Conservation (phyloP, 208 protist genomes). For the Trypanosoma mega region DNA sequence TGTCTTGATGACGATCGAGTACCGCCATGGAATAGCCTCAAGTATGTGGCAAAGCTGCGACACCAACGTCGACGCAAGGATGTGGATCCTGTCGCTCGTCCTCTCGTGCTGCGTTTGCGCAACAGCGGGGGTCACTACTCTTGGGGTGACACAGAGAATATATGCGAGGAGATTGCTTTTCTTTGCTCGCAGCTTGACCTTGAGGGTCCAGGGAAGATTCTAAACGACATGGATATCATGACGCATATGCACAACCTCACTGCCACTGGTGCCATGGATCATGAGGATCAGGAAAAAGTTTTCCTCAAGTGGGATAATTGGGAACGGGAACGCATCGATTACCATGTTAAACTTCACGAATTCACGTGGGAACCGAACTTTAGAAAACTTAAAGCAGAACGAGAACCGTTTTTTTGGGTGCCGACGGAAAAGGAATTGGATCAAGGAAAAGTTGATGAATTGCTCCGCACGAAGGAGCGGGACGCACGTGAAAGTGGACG, state of each 20-base stretch:
- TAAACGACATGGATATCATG: conserved; percentile 93
- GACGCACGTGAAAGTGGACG: conserved; percentile 51
- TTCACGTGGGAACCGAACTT: conserved; percentile 90
- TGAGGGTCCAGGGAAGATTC: conserved; percentile 75
- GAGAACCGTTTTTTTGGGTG: conserved; percentile 92
- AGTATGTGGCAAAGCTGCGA: conserved; percentile 88
- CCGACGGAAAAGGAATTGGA: conserved; percentile 81
- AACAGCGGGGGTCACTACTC: conserved; percentile 77
- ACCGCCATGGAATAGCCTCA: conserved; percentile 86
- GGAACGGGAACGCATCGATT: conserved; percentile 90
- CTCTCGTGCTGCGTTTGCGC: conserved; percentile 70
- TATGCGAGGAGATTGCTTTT: conserved; percentile 89
- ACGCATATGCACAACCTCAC: conserved; percentile 92
- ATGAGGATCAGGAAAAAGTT: conserved; percentile 88
- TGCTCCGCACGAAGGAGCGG: conserved; percentile 77
- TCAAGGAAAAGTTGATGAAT: conserved; percentile 86
- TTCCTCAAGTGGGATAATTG: conserved; percentile 93
- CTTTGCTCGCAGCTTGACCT: conserved; percentile 82
- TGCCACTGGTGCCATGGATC: conserved; percentile 81
- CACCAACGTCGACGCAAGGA: conserved; percentile 71
- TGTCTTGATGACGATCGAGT: conserved; percentile 90
- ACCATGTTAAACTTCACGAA: conserved; percentile 86
- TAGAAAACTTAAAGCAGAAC: conserved; percentile 85
- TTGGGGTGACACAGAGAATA: conserved; percentile 77
- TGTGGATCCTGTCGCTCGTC: conserved; percentile 70